Base-by-base conservation (phyloP, 495 filamentous ascomycete genomes). In the Baudoinia panamericana region DNA sequence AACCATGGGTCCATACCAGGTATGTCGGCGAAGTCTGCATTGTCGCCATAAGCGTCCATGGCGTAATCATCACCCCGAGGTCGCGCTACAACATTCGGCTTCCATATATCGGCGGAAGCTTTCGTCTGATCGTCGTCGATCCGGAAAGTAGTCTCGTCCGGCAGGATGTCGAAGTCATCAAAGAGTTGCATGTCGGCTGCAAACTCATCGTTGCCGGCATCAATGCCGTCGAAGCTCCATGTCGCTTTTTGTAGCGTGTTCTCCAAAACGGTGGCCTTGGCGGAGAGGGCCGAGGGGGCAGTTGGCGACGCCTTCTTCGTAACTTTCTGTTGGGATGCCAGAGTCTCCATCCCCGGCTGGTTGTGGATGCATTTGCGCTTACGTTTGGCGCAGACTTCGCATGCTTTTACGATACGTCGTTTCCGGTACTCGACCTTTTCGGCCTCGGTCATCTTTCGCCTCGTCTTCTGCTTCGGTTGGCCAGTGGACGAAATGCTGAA, bases 281-380 rank as follows among this genome's bases (percentile, higher is more conserved):
- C 30, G 13, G 26, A 12, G 5, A 17, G 19, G 22, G 3, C 5
- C 19, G 27, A 8, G 16, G 36, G 28, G 11, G 22, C 3, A 27
- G 4, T 20, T 13, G 17, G 21, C n/a, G 16, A 20, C 18, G 7
- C 19, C 6, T 26, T 2, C 34, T 51, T 46, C 2, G 25, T 43
- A 2, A 46, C 36, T 20, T 43, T 51, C 11, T 38, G 29, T 26
- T 51, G 46, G 18, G 34, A 12, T 12, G 28, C 26, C 2, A 45
- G 20, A 13, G 6, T 41, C 16, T 50, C 42, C 41, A 50, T 40
- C 25, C 46, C 47, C 6, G 48, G 37, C 18, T 51, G 43, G 19
- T 46, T 51, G 39, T 51, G 48, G 11, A 31, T n/a, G 23, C 42
- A 51, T 38, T 52, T 52, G 11, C 49, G 38, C 30, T 52, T 52